Percentiles rank a stretch among this genome's conserved stretches.
Conservation (phyloP, 2,329 filamentous ascomycete species). For the Raffaelea arxii region DNA sequence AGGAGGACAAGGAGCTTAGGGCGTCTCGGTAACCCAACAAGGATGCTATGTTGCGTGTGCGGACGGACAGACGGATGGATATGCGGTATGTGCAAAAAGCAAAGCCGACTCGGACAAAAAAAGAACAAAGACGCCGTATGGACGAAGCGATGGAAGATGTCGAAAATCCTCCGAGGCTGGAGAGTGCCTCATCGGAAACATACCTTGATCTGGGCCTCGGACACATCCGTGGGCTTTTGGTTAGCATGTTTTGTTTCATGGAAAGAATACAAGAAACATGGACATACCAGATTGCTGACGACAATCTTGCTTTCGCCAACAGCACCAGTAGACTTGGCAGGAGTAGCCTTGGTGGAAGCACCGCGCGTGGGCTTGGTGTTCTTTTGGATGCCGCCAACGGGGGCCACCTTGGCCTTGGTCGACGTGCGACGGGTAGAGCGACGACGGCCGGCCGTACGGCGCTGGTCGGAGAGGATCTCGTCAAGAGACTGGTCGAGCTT, state of each 20-base stretch:
- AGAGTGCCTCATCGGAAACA: slow-evolving; percentile 78
- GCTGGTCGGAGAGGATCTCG: slow-evolving; percentile 81
- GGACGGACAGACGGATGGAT: neutral
- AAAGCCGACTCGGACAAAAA: slow-evolving; percentile 11
- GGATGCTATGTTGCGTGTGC: neutral
- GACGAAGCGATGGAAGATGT: slow-evolving; percentile 26
- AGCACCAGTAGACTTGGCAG: slow-evolving; percentile 52
- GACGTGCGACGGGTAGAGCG: slow-evolving; percentile 39
- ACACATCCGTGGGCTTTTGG: slow-evolving; percentile 83
- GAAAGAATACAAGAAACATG: neutral
- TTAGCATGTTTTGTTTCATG: slow-evolving; percentile 32
- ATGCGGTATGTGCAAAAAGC: slow-evolving; percentile 2
- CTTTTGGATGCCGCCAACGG: slow-evolving; percentile 82
- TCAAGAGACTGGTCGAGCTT: slow-evolving; percentile 97
- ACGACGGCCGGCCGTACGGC: slow-evolving; percentile 46
- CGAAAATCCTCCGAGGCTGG: slow-evolving; percentile 61
- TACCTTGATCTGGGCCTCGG: slow-evolving; percentile 99
- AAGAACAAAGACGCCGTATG: slow-evolving; percentile 16
- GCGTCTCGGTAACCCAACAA: slow-evolving; percentile 12
- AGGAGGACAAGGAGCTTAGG: slow-evolving; percentile 32
- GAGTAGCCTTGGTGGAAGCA: slow-evolving; percentile 47
- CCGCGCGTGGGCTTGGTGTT: slow-evolving; percentile 52
- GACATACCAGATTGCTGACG: slow-evolving; percentile 85
- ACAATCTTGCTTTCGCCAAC: slow-evolving; percentile 88
- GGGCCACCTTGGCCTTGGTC: slow-evolving; percentile 51